Base-by-base conservation (phyloP, 345 rosid genomes). In the Isatis tinctoria region DNA sequence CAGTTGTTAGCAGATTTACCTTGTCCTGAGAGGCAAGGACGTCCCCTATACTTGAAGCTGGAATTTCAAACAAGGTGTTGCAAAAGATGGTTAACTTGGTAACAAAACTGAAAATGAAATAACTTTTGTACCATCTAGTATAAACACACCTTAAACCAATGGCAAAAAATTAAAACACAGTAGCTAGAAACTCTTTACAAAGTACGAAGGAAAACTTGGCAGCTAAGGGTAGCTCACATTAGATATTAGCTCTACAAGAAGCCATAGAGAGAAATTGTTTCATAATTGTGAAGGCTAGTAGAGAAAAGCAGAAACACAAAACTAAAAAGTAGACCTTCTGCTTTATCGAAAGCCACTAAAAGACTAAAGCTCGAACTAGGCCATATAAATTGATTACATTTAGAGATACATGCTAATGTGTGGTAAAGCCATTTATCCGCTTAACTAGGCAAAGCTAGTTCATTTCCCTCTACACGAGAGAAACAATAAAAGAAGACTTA, bases 21-120 rank as follows among this genome's bases (percentile, higher is more conserved):
- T 86, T 87, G 56, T 80, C 78, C 71, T 63, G 80, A 65, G 87
- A 72, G 68, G 84, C 39, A 63, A 12, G n/a, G 30, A 56, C 57
- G 10, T 71, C 86, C 73, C 69, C 74, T 77, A 76, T 83, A 73
- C 70, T 79, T 54, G 78, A 64, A 78, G 82, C 93, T 90, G 86
- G 65, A 51, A 76, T 69, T 67, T 70, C 18, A 57, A 45, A 53
- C 37, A 67, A 37, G 18, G 20, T 32, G 52, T 22, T 12, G 74
- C 73, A 60, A 65, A 77, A 33, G 24, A 59, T 24, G 49, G 60
- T 78, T 40, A 73, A 18, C 22, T 17, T 48, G 63, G 60, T 16
- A 52, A 43, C 60, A 73, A 58, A 75, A 74, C 11, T 20, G 32
- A 57, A 45, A 37, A 45, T 14, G 51, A 61, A 65, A 0, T 60